phyloP scores from a whole-genome alignment of 2,329 filamentous ascomycete genomes.

The Phyllosticta citrichinensis region DNA sequence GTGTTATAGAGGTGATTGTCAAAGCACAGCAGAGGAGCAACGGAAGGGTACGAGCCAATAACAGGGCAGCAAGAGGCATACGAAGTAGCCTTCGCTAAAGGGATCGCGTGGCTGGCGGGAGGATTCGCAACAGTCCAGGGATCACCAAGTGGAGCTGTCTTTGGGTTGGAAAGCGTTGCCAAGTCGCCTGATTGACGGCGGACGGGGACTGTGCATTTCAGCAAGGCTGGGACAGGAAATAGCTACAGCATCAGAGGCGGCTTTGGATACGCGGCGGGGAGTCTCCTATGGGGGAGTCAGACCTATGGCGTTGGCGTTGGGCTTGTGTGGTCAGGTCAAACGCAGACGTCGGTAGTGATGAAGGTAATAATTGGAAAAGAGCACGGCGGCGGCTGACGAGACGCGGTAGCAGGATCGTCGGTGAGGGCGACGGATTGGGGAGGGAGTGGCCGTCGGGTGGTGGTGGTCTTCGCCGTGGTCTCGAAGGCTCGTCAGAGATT shows the following conservation, averaged over 20 bases:
- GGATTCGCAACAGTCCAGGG: not conserved
- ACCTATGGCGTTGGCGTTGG: not conserved
- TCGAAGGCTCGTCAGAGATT: constrained; percentile 6
- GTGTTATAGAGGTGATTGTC: not conserved
- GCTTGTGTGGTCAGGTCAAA: not conserved
- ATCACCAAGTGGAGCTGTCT: not conserved
- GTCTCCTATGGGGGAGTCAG: not conserved
- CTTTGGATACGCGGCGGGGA: not conserved
- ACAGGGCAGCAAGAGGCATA: not conserved
- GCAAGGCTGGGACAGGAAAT: not conserved
- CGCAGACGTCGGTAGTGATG: not conserved
- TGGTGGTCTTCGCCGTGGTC: not conserved
- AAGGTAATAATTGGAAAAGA: not conserved
- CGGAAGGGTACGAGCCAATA: not conserved
- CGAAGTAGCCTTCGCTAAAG: not conserved
- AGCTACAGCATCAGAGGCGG: not conserved
- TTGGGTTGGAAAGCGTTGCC: not conserved
- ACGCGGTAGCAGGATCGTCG: not conserved
- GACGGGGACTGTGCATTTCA: not conserved
- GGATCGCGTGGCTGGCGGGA: not conserved
- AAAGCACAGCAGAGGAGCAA: not conserved
- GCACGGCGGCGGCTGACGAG: not conserved
- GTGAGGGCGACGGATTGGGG: not conserved
- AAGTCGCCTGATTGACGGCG: not conserved
- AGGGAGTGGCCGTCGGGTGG: not conserved